Evolutionary conservation across 805 yeast species (phyloP), one percentile per base, ranked within the genome.

Genomic region (Torulaspora delbrueckii): DNA sequence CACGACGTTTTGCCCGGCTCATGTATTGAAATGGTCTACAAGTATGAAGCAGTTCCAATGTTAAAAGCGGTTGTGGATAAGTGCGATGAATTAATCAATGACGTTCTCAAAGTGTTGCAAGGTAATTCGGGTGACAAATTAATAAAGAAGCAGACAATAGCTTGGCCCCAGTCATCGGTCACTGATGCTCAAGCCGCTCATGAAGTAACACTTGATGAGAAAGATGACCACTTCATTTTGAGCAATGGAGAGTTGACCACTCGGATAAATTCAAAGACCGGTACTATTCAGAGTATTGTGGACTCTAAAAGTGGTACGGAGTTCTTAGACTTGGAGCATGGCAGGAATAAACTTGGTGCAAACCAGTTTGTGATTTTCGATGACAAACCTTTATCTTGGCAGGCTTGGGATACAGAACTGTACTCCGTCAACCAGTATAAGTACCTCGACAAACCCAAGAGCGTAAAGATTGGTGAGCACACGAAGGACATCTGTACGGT

Each of bases 1-100:
- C 99, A 91, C 65, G 99, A 91, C 69, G 97, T 91, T n/a, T 73
- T 93, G 42, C 99, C 99, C 2, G 99, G 99, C 2, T 84, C 95
- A 5, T 87, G 96, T 67, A 91, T 91, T 58, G 96, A 88, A 51
- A 79, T 87, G 81, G 96, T 93, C 10, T 91, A 93, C 61, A 81
- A 78, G 40, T 89, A 88, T 56, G 93, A 85, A 57, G 97, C 91
- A 8, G 78, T 81, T 60, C 90, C 91, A 26, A 81, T 86, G 78
- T 74, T 90, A 56, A 71, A 70, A 5, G 67, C 73, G 12, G 84
- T 82, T 19, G 69, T 84, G 47, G 67, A 71, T 14, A 68, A 70
- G 18, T 81, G 83, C 33, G 73, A 76, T 33, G 55, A 67, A 4
- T 70, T 93, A 57, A 74, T 80, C 25, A 54, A 67, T 2, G 69